Conservation (phyloP, 1,284 basidiomycete species). For the Chiua sp. region DNA sequence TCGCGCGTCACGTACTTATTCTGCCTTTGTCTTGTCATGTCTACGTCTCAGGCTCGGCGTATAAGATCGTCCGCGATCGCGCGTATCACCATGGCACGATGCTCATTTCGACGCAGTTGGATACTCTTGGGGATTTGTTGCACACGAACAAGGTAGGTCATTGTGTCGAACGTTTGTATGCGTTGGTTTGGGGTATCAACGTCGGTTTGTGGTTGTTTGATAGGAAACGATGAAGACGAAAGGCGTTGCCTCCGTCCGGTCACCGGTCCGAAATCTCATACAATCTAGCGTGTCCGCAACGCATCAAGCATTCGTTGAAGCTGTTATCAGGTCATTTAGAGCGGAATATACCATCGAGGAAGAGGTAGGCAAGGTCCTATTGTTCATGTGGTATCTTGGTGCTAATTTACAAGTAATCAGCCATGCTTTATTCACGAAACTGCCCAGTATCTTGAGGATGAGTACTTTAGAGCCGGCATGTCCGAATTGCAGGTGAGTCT, state of each 20-base stretch:
- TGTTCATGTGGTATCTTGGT: neutral
- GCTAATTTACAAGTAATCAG: constrained; percentile 20
- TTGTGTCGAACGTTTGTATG: neutral
- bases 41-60: constrained; percentile 97
- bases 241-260: constrained; percentile 91
- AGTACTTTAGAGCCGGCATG: constrained; percentile 70
- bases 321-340: constrained; percentile 76
- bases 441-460: constrained; percentile 48
- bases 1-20: constrained; percentile 2
- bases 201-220: neutral
- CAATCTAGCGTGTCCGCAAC: constrained; percentile 58
- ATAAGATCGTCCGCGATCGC: constrained; percentile 91
- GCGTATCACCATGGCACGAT: constrained; percentile 99
- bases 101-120: constrained; percentile 86
- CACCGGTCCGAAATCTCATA: constrained; percentile 87
- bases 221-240: constrained; percentile 83
- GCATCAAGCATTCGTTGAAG: constrained; percentile 76
- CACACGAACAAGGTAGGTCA: constrained; percentile 69
- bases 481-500: constrained; percentile 69
- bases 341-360: constrained; percentile 63
- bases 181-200: neutral
- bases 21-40: constrained; percentile 3
- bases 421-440: constrained; percentile 49
- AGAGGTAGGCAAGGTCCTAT: constrained; percentile 38
- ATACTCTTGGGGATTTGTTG: constrained; percentile 75